Percentiles rank a stretch among this genome's conserved stretches.
Conservation (phyloP, 1,284 basidiomycete genomes). For the Sanghuangporus baumii region DNA sequence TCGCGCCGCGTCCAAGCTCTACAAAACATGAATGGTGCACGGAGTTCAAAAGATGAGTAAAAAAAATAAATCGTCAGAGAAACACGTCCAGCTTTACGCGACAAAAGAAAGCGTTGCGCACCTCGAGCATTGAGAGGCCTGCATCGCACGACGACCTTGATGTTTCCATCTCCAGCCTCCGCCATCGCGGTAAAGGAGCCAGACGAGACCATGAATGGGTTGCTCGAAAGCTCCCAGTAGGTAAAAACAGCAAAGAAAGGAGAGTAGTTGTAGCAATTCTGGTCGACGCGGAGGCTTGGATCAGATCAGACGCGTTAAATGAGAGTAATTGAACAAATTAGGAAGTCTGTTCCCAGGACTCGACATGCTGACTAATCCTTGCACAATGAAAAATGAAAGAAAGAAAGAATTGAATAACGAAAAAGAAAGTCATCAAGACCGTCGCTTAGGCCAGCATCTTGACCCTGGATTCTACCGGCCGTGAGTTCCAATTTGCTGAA, state of each 20-base stretch:
- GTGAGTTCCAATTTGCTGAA: too few relatives aligned
- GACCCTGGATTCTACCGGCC: too few relatives aligned
- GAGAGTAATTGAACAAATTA: neutral
- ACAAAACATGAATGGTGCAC: constrained; percentile 19
- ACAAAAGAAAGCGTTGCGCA: constrained; percentile 33
- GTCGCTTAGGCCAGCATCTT: too few relatives aligned
- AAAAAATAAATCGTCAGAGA: constrained; percentile 7
- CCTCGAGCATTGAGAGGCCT: constrained; percentile 91
- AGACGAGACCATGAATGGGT: neutral
- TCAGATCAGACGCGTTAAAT: neutral
- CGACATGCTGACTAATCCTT: neutral
- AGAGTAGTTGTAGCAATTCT: neutral
- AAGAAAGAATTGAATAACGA: too few relatives aligned
- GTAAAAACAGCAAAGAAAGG: neutral
- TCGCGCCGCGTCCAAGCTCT: constrained; percentile 91
- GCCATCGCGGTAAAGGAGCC: constrained; percentile 36
- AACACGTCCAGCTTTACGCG: neutral
- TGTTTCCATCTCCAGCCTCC: constrained; percentile 76
- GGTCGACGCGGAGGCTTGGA: neutral
- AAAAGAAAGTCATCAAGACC: too few relatives aligned
- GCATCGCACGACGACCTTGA: constrained; percentile 96
- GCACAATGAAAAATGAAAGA: too few relatives aligned
- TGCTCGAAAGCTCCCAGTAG: neutral
- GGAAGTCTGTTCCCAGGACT: neutral
- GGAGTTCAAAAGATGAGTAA: constrained; percentile 10